Base-by-base conservation (phyloP, 306 rosid genomes). In the Cucumis melo region DNA sequence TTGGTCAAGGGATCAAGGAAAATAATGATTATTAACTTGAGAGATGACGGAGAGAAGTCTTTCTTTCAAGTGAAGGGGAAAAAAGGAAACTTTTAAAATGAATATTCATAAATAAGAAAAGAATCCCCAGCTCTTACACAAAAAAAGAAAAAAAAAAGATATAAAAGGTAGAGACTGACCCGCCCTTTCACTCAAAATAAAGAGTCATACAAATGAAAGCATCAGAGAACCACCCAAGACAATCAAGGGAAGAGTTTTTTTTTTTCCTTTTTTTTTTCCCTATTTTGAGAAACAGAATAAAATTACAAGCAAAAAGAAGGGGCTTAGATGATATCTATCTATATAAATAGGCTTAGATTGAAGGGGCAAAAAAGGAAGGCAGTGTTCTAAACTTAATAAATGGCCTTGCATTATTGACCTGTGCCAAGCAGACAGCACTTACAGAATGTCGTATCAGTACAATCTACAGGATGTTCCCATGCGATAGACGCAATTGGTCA, bases 121-220 rank as follows among this genome's bases (percentile, higher is more conserved):
- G 44, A 72, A 72, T 72, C 44, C 72, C 76, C 60, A 72, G 57
- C 75, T 70, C 75, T 67, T 67, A 42, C 54, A 42, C 74, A 67
- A 21, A 15, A 8, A 41, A 39, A 7, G 3, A 11, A 44, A 12
- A 3, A 51, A 68, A 44, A 46, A 72, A 10, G 76, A 24, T 48
- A 71, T 24, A 71, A 19, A 70, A 46, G 24, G 75, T 71, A 71
- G 32, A 46, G 23, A 71, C 36, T 71, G 16, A 48, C 59, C 76
- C 51, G 41, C 60, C 59, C 75, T 24, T 46, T 71, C 76, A 50
- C 76, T 48, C 76, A 50, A 71, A 32, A 72, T 48, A 71, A 50
- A 71, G 76, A 71, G 76, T 71, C 76, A 71, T 50, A 71, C 76
- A 72, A 72, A 29, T 17, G 60, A 72, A 72, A 72, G 76, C 76